A percentile compares a stretch with the other conserved stretches of the same genome.
Evolutionary conservation across 2,329 filamentous ascomycete species (phyloP).

Genomic region (Aureobasidium leucospermi): DNA sequence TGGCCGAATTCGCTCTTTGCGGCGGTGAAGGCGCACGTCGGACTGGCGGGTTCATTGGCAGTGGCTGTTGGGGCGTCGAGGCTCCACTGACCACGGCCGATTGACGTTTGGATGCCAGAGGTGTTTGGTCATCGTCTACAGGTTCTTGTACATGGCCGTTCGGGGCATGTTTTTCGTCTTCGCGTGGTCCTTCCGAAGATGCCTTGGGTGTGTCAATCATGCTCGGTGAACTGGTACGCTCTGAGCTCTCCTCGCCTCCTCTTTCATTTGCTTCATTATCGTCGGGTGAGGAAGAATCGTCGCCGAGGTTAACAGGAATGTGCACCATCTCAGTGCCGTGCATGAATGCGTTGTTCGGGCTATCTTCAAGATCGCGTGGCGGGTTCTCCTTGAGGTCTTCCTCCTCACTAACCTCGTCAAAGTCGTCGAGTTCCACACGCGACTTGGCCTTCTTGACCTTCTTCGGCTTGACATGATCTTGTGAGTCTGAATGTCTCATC

Average conservation of each 20-base stretch:
- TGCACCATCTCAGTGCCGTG: slow-evolving; percentile 31
- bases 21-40: slow-evolving; percentile 10
- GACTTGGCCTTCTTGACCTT: slow-evolving; percentile 54
- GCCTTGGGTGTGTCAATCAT: slow-evolving; percentile 24
- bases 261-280: slow-evolving; percentile 15
- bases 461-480: slow-evolving; percentile 39
- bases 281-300: slow-evolving; percentile 4
- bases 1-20: slow-evolving; percentile 1
- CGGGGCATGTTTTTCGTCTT: slow-evolving; percentile 15
- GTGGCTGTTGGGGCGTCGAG: slow-evolving; percentile 4
- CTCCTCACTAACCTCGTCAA: slow-evolving; percentile 50
- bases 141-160: neutral
- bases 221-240: slow-evolving; percentile 24
- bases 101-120: slow-evolving; percentile 21
- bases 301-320: slow-evolving; percentile 22
- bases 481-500: slow-evolving; percentile 30
- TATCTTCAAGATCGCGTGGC: slow-evolving; percentile 20
- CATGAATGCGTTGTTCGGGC: slow-evolving; percentile 24
- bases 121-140: slow-evolving; percentile 25
- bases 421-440: slow-evolving; percentile 63
- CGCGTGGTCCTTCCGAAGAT: slow-evolving; percentile 12
- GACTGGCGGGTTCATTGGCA: neutral
- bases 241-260: slow-evolving; percentile 19
- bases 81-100: slow-evolving; percentile 17
- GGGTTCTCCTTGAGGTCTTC: slow-evolving; percentile 29